Conservation (phyloP, 1,284 basidiomycete genomes). For the Sphagnurus paluster region DNA sequence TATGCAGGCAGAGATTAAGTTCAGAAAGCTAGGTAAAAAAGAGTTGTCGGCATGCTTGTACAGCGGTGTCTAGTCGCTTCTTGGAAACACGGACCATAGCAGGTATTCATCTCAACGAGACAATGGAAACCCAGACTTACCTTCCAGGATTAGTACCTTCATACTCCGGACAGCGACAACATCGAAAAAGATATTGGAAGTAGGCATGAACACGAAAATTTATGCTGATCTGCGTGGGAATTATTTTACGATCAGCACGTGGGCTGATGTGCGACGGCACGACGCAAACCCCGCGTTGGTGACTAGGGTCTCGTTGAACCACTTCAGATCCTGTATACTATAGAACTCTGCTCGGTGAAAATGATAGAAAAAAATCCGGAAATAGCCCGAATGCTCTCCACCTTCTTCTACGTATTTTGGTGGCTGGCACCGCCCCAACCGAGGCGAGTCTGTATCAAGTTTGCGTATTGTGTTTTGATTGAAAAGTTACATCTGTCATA, state of each 20-base stretch:
- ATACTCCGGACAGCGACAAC: background rate
- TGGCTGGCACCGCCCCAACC: too few relatives aligned
- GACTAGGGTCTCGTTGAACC: too few relatives aligned
- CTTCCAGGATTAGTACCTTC: background rate
- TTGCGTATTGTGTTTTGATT: too few relatives aligned
- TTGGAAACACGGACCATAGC: slow-evolving; percentile 99
- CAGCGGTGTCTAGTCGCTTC: slow-evolving; percentile 97
- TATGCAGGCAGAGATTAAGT: slow-evolving; percentile 15
- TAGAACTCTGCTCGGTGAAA: too few relatives aligned
- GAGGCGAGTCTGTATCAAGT: too few relatives aligned
- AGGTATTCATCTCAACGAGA: slow-evolving; percentile 54
- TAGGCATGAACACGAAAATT: slow-evolving; percentile 3
- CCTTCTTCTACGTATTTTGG: too few relatives aligned
- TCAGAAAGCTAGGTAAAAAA: slow-evolving; percentile 89
- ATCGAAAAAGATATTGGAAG: slow-evolving; percentile 5
- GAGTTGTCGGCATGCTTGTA: slow-evolving; percentile 73
- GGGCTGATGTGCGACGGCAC: too few relatives aligned
- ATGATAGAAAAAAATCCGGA: too few relatives aligned
- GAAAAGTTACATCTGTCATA: too few relatives aligned
- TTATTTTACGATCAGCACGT: background rate
- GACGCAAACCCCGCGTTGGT: too few relatives aligned
- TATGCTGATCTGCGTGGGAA: background rate
- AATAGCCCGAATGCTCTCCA: too few relatives aligned
- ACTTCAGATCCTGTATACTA: too few relatives aligned
- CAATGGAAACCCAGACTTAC: slow-evolving; percentile 1